Evolutionary conservation across 2,329 filamentous ascomycete genomes (phyloP).

Genomic region (Trichophyton mentagrophytes): DNA sequence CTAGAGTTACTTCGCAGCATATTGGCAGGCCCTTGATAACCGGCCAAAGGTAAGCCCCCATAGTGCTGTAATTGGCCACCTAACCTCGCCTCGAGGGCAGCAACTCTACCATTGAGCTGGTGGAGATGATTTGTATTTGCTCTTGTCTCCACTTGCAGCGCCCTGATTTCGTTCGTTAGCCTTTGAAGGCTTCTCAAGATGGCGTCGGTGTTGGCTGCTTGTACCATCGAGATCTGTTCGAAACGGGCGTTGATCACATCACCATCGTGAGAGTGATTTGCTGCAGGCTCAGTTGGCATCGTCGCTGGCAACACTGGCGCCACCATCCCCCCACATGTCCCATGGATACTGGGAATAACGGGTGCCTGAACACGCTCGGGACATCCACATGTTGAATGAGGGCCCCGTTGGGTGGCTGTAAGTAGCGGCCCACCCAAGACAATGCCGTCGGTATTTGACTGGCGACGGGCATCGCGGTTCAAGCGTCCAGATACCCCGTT

Average conservation of each 20-base stretch:
- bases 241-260: background rate
- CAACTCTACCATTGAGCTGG: slow-evolving; percentile 4
- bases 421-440: slow-evolving; percentile 11
- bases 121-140: background rate
- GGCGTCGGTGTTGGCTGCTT: background rate
- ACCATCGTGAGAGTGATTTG: background rate
- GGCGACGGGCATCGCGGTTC: background rate
- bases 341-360: slow-evolving; percentile 10
- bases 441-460: slow-evolving; percentile 13
- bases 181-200: background rate
- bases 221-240: background rate
- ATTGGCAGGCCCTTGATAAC: background rate
- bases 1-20: background rate
- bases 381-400: slow-evolving; percentile 7
- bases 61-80: background rate
- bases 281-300: background rate
- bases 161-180: background rate
- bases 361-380: slow-evolving; percentile 8
- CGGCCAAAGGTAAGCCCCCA: background rate
- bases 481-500: background rate
- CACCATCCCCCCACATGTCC: slow-evolving; percentile 5
- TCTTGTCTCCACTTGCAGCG: background rate
- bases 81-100: background rate
- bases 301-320: background rate
- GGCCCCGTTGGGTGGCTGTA: slow-evolving; percentile 10